Conservation (phyloP, 169 alveolate species). For the Eimeria maxima region DNA sequence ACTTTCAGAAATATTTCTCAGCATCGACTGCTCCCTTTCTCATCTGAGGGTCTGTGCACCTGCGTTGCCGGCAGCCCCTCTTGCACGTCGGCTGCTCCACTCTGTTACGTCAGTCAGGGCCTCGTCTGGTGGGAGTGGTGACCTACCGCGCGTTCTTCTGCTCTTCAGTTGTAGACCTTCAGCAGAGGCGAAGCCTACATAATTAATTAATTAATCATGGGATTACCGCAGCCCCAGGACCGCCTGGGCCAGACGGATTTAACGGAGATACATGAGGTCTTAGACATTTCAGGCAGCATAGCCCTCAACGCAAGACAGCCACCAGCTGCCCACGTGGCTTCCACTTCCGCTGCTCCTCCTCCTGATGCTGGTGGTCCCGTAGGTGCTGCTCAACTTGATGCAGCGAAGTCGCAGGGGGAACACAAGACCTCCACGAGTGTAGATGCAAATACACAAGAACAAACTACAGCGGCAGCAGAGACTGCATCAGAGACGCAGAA, state of each 20-base stretch:
- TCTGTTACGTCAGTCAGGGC: neutral
- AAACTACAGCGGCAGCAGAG: neutral
- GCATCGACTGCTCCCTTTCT: neutral
- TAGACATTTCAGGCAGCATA: conserved; percentile 22
- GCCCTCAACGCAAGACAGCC: conserved; percentile 65
- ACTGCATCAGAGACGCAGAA: neutral
- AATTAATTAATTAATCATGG: neutral
- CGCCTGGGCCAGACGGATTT: conserved; percentile 4
- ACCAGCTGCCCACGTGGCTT: no score
- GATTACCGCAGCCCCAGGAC: conserved; percentile 29
- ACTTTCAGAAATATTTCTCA: neutral
- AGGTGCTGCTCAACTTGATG: neutral
- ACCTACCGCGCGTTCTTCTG: neutral
- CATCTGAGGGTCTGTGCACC: neutral
- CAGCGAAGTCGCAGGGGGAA: neutral
- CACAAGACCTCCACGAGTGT: neutral
- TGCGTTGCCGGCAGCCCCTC: no score
- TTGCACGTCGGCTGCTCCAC: neutral
- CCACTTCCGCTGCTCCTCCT: neutral
- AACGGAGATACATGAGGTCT: conserved; percentile 7
- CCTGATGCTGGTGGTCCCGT: neutral
- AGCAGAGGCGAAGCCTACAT: neutral
- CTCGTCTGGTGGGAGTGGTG: neutral
- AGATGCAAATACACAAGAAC: neutral
- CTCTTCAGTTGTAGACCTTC: neutral